phyloP scores from a whole-genome alignment of 179 eudicot species.

The Beta corolliflora region DNA sequence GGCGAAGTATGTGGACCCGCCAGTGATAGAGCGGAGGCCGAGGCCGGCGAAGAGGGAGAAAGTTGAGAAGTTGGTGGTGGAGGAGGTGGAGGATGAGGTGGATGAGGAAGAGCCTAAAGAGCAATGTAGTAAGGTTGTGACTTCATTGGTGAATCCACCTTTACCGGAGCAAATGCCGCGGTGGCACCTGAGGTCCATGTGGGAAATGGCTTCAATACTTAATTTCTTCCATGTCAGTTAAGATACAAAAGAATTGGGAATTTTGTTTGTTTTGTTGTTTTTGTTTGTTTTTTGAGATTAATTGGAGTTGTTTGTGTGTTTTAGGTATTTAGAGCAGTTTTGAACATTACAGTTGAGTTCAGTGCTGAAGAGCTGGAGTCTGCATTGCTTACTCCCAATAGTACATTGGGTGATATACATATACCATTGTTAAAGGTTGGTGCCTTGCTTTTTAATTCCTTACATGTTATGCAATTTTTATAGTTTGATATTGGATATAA shows the following conservation, averaged over 20 bases:
- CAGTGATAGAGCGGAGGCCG: slow-evolving; percentile 51
- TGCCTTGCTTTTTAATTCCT: slow-evolving; percentile 19
- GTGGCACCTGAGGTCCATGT: slow-evolving; percentile 78
- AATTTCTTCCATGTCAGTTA: slow-evolving; percentile 75
- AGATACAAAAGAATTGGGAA: background rate
- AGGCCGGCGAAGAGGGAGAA: slow-evolving; percentile 43
- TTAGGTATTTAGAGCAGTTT: slow-evolving; percentile 77
- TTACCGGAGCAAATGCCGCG: slow-evolving; percentile 57
- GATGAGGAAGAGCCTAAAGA: slow-evolving; percentile 45
- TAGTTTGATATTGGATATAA: slow-evolving; percentile 6
- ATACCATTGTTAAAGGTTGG: slow-evolving; percentile 92
- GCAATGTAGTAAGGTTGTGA: slow-evolving; percentile 58
- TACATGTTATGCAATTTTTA: background rate
- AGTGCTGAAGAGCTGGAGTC: slow-evolving; percentile 95
- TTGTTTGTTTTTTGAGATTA: slow-evolving; percentile 14
- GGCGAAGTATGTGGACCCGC: slow-evolving; percentile 67
- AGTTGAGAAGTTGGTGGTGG: slow-evolving; percentile 31
- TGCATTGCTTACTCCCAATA: slow-evolving; percentile 80
- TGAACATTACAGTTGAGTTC: slow-evolving; percentile 76
- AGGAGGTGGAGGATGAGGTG: slow-evolving; percentile 30
- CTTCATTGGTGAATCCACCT: slow-evolving; percentile 54
- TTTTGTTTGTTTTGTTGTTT: background rate
- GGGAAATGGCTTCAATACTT: slow-evolving; percentile 86
- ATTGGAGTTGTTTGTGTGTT: slow-evolving; percentile 31
- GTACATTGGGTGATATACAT: slow-evolving; percentile 77